Evolutionary conservation across 169 alveolate genomes (phyloP).

Genomic region (Cryptosporidium felis): DNA sequence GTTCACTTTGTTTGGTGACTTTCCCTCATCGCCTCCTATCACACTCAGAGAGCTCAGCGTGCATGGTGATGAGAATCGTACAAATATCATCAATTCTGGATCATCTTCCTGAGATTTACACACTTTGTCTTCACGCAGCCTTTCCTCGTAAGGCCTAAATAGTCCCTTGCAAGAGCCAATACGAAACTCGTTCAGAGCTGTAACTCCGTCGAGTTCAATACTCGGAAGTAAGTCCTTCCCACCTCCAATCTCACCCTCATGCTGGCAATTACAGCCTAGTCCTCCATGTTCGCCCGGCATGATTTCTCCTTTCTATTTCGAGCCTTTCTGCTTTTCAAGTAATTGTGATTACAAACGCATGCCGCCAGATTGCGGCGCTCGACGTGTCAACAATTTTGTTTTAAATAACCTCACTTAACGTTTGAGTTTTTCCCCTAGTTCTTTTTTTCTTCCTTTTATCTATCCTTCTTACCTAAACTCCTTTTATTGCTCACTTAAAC

Average conservation of each 20-base stretch:
- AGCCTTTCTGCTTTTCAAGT: no score
- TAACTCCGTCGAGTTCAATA: slow-evolving; percentile 76
- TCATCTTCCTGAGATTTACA: slow-evolving; percentile 80
- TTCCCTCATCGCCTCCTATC: slow-evolving; percentile 82
- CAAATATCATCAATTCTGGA: slow-evolving; percentile 79
- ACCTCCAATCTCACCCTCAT: slow-evolving; percentile 75
- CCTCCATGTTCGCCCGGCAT: slow-evolving; percentile 82
- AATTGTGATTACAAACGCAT: no score
- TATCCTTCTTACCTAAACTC: no score
- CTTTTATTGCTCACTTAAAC: no score
- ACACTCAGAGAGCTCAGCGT: slow-evolving; percentile 76
- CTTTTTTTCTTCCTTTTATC: no score
- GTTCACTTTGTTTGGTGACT: slow-evolving; percentile 77
- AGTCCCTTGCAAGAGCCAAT: slow-evolving; percentile 77
- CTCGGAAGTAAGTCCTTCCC: slow-evolving; percentile 78
- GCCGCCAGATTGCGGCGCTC: no score
- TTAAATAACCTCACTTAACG: no score
- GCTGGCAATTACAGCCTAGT: slow-evolving; percentile 80
- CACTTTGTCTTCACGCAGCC: slow-evolving; percentile 73
- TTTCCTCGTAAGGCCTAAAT: slow-evolving; percentile 76
- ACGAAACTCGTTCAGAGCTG: slow-evolving; percentile 78
- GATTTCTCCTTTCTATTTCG: no score
- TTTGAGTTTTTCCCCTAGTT: no score
- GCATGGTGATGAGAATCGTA: slow-evolving; percentile 76
- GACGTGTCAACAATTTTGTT: no score